Evolutionary conservation across 805 yeast species (phyloP).

Genomic region (Blastobotrys peoriensis): DNA sequence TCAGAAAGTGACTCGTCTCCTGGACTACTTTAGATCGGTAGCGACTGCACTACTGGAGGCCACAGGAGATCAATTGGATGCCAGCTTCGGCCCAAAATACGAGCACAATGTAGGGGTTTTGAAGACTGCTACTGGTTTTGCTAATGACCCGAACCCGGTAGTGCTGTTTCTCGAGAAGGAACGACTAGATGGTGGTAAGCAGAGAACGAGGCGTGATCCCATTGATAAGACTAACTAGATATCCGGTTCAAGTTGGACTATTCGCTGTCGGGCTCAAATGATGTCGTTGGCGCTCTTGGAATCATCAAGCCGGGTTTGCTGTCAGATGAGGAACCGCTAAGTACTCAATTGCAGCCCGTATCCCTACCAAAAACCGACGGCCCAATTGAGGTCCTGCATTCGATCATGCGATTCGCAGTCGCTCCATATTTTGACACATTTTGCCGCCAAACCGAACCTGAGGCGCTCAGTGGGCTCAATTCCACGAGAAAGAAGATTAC

Average conservation of each 20-base stretch:
- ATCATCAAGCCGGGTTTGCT: slow-evolving; percentile 21
- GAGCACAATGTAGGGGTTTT: slow-evolving; percentile 2
- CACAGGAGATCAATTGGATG: slow-evolving; percentile 17
- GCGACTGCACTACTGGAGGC: slow-evolving; percentile 20
- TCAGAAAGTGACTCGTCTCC: neutral
- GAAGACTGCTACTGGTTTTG: slow-evolving; percentile 15
- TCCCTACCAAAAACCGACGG: slow-evolving; percentile 28
- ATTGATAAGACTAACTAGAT: too few species aligned
- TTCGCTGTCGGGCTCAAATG: slow-evolving; percentile 6
- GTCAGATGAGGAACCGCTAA: slow-evolving; percentile 12
- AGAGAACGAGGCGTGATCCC: too few species aligned
- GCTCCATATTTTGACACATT: slow-evolving; percentile 62
- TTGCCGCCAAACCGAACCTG: slow-evolving; percentile 16
- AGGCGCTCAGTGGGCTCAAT: slow-evolving; percentile 29
- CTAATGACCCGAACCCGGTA: slow-evolving; percentile 19
- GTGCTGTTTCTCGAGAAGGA: slow-evolving; percentile 23
- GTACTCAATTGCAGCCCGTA: slow-evolving; percentile 32
- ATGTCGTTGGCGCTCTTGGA: slow-evolving; percentile 19
- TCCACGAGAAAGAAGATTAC: slow-evolving; percentile 56
- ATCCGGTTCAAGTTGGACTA: too few species aligned
- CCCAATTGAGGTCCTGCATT: slow-evolving; percentile 48
- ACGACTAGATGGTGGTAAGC: slow-evolving; percentile 5
- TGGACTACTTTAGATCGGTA: slow-evolving; percentile 14
- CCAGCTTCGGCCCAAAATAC: slow-evolving; percentile 14
- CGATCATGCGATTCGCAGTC: slow-evolving; percentile 57